Percentiles rank a stretch among this genome's conserved stretches.
Conservation (phyloP, 148 eudicot species). For the Camellia japonica region DNA sequence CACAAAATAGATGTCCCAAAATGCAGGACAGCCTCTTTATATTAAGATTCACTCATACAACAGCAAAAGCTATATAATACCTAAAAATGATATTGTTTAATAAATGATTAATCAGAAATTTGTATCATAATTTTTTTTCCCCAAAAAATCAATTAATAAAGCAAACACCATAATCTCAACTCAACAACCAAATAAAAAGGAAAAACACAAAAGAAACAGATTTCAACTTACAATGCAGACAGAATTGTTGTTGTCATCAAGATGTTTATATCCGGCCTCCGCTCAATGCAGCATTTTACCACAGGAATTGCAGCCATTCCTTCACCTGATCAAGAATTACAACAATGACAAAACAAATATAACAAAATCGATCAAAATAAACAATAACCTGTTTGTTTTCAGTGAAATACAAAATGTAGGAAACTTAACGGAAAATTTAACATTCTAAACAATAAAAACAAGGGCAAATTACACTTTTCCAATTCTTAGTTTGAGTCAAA, state of each 20-base stretch:
- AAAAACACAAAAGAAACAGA: not conserved
- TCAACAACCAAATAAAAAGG: slow-evolving; percentile 8
- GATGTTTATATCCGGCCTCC: slow-evolving; percentile 70
- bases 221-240: slow-evolving; percentile 72
- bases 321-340: slow-evolving; percentile 51
- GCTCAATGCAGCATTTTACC: slow-evolving; percentile 55
- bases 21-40: not conserved
- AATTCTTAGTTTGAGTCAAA: no score
- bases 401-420: not conserved
- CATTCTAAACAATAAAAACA: not conserved
- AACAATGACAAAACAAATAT: not conserved
- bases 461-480: not conserved
- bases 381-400: not conserved
- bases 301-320: slow-evolving; percentile 86
- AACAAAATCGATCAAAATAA: not conserved
- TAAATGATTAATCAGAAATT: not conserved
- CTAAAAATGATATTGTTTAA: not conserved
- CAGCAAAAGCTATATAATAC: not conserved
- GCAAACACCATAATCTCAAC: slow-evolving; percentile 4
- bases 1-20: not conserved
- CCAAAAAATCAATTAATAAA: not conserved
- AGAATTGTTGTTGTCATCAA: slow-evolving; percentile 82
- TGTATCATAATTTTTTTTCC: not conserved
- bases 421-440: not conserved
- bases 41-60: not conserved